Evolutionary conservation across 75 land plant genomes (phyloP).

Genomic region (Ceratopteris richardii): DNA sequence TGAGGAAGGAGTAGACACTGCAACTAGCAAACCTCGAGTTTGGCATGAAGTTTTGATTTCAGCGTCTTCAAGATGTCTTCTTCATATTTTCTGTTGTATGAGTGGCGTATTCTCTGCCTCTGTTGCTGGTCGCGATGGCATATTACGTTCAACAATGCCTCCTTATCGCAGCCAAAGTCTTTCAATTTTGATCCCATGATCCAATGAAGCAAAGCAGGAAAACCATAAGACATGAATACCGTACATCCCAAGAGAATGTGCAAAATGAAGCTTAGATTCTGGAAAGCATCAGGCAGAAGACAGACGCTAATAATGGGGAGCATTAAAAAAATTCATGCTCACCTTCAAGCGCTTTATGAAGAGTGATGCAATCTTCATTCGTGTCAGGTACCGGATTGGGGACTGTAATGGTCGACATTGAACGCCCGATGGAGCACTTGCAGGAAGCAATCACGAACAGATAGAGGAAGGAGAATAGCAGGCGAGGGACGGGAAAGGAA

Average conservation of each 20-base stretch:
- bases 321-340: background rate
- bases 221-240: no score
- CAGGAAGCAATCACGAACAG: no score
- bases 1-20: no score
- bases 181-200: no score
- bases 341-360: constrained; percentile 50
- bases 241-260: no score
- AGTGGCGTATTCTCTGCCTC: constrained; percentile 30
- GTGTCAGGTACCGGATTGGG: constrained; percentile 34
- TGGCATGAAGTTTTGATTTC: constrained; percentile 42
- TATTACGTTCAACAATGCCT: constrained; percentile 49
- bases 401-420: constrained; percentile 43
- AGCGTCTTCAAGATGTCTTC: constrained; percentile 49
- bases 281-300: no score
- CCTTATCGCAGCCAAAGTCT: constrained; percentile 83
- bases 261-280: no score
- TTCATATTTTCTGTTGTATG: constrained; percentile 43
- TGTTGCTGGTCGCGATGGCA: constrained; percentile 64
- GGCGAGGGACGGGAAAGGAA: no score
- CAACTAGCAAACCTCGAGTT: constrained; percentile 69
- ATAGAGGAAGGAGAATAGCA: no score
- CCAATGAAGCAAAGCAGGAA: no score
- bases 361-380: constrained; percentile 36
- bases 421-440: no score
- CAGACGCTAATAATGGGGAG: no score